Conservation (phyloP, 2,329 filamentous ascomycete species). For the Fusarium nurragi region DNA sequence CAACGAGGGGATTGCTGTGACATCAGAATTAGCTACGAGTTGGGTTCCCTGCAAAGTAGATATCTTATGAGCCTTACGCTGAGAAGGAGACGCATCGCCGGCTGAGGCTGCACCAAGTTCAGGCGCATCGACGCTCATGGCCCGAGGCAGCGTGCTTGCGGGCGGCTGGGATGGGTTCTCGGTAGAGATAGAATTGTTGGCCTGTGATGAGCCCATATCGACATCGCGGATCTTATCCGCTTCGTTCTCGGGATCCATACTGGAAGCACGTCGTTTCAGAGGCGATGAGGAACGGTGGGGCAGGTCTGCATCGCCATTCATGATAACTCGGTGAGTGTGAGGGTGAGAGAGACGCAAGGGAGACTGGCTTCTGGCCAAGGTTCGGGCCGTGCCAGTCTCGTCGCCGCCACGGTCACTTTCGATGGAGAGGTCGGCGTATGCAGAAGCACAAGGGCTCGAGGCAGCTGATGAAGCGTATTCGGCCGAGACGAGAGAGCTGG, state of each 20-base stretch:
- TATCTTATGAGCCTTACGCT: constrained; percentile 41
- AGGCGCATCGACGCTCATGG: constrained; percentile 55
- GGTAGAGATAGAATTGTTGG: constrained; percentile 19
- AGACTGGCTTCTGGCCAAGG: constrained; percentile 59
- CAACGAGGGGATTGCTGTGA: constrained; percentile 51
- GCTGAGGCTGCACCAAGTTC: constrained; percentile 41
- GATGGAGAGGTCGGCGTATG: constrained; percentile 66
- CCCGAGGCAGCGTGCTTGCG: constrained; percentile 46
- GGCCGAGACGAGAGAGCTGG: constrained; percentile 53
- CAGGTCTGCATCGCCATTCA: constrained; percentile 67
- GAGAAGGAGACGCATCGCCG: constrained; percentile 31
- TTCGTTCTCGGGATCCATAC: constrained; percentile 64
- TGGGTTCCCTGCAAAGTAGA: background rate
- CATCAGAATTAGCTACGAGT: constrained; percentile 25
- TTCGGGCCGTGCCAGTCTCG: constrained; percentile 55
- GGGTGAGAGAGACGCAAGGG: constrained; percentile 61
- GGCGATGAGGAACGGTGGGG: constrained; percentile 71
- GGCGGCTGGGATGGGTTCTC: constrained; percentile 28
- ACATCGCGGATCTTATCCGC: constrained; percentile 55
- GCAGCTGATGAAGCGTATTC: constrained; percentile 66
- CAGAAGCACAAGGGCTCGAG: constrained; percentile 65
- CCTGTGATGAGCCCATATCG: constrained; percentile 53
- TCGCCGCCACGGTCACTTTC: constrained; percentile 64
- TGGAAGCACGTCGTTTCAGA: constrained; percentile 70
- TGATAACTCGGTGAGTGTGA: constrained; percentile 63